Percentiles rank a stretch among this genome's conserved stretches.
Conservation (phyloP, 1,284 basidiomycete genomes). For the Puccinia sorghi region DNA sequence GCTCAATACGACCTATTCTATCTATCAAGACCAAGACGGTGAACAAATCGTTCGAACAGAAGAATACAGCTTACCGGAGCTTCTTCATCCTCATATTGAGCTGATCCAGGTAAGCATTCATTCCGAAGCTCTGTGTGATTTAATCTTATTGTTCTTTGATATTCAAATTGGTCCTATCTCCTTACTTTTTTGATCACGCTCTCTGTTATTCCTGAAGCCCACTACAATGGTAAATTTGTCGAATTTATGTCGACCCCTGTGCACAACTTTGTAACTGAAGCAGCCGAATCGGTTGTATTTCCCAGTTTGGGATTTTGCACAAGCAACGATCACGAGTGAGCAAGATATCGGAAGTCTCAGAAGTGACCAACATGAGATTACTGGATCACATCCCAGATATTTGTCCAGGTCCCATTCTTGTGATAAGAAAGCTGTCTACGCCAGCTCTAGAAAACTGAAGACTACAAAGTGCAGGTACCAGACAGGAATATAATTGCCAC, state of each 20-base stretch:
- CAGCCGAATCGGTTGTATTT: background rate
- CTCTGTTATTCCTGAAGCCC: constrained; percentile 9
- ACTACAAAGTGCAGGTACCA: constrained; percentile 18
- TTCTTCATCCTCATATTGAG: constrained; percentile 44
- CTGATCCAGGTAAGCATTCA: constrained; percentile 37
- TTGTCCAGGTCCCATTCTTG: constrained; percentile 29
- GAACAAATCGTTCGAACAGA: constrained; percentile 39
- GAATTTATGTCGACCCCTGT: background rate
- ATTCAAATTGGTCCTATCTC: background rate
- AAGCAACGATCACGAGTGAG: constrained; percentile 17
- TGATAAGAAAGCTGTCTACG: constrained; percentile 45
- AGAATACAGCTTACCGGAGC: constrained; percentile 31
- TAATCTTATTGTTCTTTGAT: background rate
- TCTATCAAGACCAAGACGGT: constrained; percentile 27
- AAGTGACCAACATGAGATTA: background rate
- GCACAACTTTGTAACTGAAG: background rate
- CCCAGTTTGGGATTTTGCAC: constrained; percentile 39
- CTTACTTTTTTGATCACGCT: background rate
- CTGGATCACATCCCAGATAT: constrained; percentile 17
- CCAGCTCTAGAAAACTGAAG: constrained; percentile 29
- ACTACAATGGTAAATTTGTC: constrained; percentile 47
- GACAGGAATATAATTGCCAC: constrained; percentile 41
- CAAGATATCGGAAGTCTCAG: background rate
- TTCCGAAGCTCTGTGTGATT: background rate
- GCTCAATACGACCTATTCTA: constrained; percentile 38